Evolutionary conservation across 441 rosid genomes (phyloP), one percentile per base, ranked within the genome.

Genomic region (Francoa sonchifolia): DNA sequence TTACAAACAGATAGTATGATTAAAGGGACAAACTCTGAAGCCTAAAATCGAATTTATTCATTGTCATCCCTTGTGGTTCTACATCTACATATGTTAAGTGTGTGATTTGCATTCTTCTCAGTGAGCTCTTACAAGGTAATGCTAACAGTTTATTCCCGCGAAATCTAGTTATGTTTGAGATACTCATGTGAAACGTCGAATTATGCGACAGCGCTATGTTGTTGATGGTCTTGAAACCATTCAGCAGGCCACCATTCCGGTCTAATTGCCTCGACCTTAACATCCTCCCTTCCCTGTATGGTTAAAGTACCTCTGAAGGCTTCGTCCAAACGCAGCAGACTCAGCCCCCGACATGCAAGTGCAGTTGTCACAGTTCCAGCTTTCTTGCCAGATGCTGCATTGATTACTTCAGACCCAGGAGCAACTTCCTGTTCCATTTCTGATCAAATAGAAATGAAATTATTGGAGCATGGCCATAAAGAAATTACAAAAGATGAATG

Each of bases 161-260:
- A n/a, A n/a, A n/a, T n/a, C n/a, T n/a, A n/a, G n/a, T n/a, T n/a
- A n/a, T n/a, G n/a, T n/a, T n/a, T n/a, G n/a, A n/a, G n/a, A n/a
- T n/a, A n/a, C n/a, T n/a, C n/a, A n/a, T n/a, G n/a, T n/a, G n/a
- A n/a, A n/a, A n/a, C n/a, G n/a, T n/a, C n/a, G n/a, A n/a, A n/a
- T n/a, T 67, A 73, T 19, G 66, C 69, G 12, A 26, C 60, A 0
- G 61, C 63, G 43, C 52, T 56, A 26, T 57, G 41, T 33, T 48
- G 57, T 55, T 62, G 65, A 61, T 66, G 57, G 58, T 71, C 75
- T 18, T 54, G 74, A 46, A 67, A 68, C 99, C 99, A 86, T 45
- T 74, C 73, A 17, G 57, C 28, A 2, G 88, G 90, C 99, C 95
- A 90, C 99, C 96, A 86, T 32, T 66, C 54, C 4, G 96, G 96